Base-by-base conservation (phyloP, 179 eudicot genomes). In the Silene noctiflora region DNA sequence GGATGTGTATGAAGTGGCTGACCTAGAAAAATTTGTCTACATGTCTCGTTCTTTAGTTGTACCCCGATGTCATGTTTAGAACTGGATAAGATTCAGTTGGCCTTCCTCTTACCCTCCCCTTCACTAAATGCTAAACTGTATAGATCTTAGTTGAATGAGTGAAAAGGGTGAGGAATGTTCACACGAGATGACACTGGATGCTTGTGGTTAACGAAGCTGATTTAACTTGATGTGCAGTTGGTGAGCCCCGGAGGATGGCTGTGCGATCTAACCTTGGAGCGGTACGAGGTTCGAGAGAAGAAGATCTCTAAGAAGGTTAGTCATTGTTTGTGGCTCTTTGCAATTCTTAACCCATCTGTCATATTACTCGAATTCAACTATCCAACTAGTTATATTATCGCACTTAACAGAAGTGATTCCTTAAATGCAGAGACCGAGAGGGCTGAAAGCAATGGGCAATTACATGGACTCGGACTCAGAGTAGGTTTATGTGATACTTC, bases 191-290 rank as follows among this genome's bases (percentile, higher is more conserved):
- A 27, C 24, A 8, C 4, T 42, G 55, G 42, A 35, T 22, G 35
- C 27, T 7, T 4, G n/a, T 35, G 42, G 44, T 29, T 65, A 10
- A 9, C n/a, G 35, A 46, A 17, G 33, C 42, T 46, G 67, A 20
- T n/a, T 67, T 62, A 51, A 20, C 35, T 20, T 59, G 48, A 17
- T 76, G 60, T 76, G 78, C 86, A 93, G 98, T 76, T 89, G 87
- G 90, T 93, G 9, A 88, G 93, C 75, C 98, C 98, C 0, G 98
- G 96, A 13, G 83, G 88, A 53, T 93, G 98, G 98, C 80, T 93
- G 66, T 93, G 96, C 55, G 98, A 93, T 83, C 80, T 93, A 63
- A 89, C 96, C 56, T 76, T 93, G 35, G 98, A 93, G 68, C 90
- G 98, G 0, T 93, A 93, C 13, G 96, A 93, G 78, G 98, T 93